Base-by-base conservation (phyloP, 305 asterid species). In the Plantago coronopus region DNA sequence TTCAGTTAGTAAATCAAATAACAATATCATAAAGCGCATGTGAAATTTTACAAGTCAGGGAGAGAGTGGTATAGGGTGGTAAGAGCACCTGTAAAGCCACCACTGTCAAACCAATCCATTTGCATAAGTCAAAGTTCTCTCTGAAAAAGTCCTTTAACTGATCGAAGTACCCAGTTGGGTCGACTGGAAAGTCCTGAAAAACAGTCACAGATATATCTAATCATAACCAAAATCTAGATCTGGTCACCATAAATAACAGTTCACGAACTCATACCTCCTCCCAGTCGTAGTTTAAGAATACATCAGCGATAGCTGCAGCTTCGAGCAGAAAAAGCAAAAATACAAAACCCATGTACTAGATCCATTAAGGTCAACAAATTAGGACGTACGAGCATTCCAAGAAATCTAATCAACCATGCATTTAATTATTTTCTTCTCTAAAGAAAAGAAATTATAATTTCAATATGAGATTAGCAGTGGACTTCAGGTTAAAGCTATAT, bases 161-260 rank as follows among this genome's bases (percentile, higher is more conserved):
- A 64, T 81, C 78, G 37, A 91, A 67, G 65, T 91, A 84, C 63
- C 93, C 96, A 17, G 96, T 75, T 57, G 84, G 68, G 65, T 91
- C 98, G 59, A 66, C 70, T 0, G 97, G 98, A 67, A 91, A 88
- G 80, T 88, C 97, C 98, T 91, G 83, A 80, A 50, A 72, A 66
- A 57, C 58, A 61, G 18, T 22, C 44, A 44, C 48, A 48, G 46
- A 2, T 21, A 49, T 49, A 45, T 48, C 8, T 59, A 42, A 59
- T 20, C n/a, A 44, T 55, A 46, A 31, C 10, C 51, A 40, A 45
- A 31, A 44, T 6, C 56, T 50, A 66, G 31, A 64, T 63, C 14
- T 17, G 54, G 8, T 19, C 17, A 23, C 6, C 17, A 4, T 48
- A 60, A 57, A 40, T 27, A 19, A 51, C 37, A 15, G 5, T 51